phyloP scores from a whole-genome alignment of 2,329 filamentous ascomycete species.

The Neurospora sp. region DNA sequence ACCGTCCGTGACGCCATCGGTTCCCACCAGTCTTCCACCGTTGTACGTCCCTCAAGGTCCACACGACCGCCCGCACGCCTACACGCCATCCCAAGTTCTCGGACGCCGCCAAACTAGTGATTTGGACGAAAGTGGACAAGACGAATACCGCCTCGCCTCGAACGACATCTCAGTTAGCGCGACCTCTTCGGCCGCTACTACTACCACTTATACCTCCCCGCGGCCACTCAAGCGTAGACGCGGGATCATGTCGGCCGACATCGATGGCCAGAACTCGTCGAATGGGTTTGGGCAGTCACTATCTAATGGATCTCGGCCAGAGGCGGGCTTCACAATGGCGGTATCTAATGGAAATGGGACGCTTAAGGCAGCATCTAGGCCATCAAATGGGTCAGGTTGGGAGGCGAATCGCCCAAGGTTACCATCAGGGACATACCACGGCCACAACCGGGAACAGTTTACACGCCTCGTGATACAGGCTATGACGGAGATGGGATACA shows the following conservation, averaged over 20 bases:
- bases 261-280: conserved; percentile 36
- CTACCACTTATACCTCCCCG: conserved; percentile 13
- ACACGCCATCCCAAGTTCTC: conserved; percentile 14
- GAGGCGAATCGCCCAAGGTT: conserved; percentile 13
- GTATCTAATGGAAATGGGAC: conserved; percentile 42
- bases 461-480: conserved; percentile 89
- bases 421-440: conserved; percentile 49
- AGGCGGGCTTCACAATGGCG: conserved; percentile 31
- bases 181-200: conserved; percentile 8
- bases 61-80: conserved; percentile 15
- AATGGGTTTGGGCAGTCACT: conserved; percentile 45
- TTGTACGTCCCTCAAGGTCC: not conserved
- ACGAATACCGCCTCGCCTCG: conserved; percentile 11
- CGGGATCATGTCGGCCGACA: conserved; percentile 55
- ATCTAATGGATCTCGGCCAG: conserved; percentile 44
- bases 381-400: conserved; percentile 47
- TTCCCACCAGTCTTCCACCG: conserved; percentile 1
- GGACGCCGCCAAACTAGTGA: conserved; percentile 8
- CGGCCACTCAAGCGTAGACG: conserved; percentile 50
- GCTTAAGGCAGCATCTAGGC: conserved; percentile 29
- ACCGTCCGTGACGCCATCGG: conserved; percentile 13
- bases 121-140: conserved; percentile 27
- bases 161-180: conserved; percentile 3
- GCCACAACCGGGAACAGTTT: conserved; percentile 86
- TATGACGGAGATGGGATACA: conserved; percentile 79